Base-by-base conservation (phyloP, 352 stramenopile genomes). In the Phytophthora pisi region DNA sequence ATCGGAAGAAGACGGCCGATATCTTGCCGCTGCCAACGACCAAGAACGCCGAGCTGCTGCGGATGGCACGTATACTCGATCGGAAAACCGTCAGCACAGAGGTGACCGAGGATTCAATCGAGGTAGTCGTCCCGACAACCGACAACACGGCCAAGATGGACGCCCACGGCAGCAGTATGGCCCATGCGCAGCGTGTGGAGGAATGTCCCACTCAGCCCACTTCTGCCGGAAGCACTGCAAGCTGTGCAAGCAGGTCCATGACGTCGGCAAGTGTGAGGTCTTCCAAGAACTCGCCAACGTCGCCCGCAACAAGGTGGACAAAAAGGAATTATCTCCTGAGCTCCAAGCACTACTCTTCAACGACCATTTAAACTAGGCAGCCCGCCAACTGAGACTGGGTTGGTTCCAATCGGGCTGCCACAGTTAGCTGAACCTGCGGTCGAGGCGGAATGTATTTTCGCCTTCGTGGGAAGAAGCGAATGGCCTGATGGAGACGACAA, bases 371-470 rank as follows among this genome's bases (percentile, higher is more conserved):
- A 51, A 30, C 43, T 51, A 51, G 43, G 18, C 43, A 51, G 43
- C 43, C 43, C 43, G 18, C 43, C 18, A 51, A 51, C 43, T 51
- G 43, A 51, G 26, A 51, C 43, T 51, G 43, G 43, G 43, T 51
- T 51, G 47, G 62, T 55, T 4, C 34, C 7, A n/a, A 53, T 34
- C 18, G 58, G 50, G 38, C 36, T 59, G 23, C 26, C 34, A 58
- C 58, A 59, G 58, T 59, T 66, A 66, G 24, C 26, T 4, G 57
- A 57, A 13, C 34, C 45, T 13, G n/a, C 43, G 16, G 1, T 51
- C 13, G 43, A 51, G 13, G 43, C 43, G 7, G n/a, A 51, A 15
- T 51, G 43, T 26, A 51, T 51, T 26, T 24, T 28, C 43, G 43
- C 40, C 5, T 46, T 18, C 4, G 40, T 46, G 40, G 43, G 34